Base-by-base conservation (phyloP, 2,329 filamentous ascomycete genomes). In the Fusarium sp. region DNA sequence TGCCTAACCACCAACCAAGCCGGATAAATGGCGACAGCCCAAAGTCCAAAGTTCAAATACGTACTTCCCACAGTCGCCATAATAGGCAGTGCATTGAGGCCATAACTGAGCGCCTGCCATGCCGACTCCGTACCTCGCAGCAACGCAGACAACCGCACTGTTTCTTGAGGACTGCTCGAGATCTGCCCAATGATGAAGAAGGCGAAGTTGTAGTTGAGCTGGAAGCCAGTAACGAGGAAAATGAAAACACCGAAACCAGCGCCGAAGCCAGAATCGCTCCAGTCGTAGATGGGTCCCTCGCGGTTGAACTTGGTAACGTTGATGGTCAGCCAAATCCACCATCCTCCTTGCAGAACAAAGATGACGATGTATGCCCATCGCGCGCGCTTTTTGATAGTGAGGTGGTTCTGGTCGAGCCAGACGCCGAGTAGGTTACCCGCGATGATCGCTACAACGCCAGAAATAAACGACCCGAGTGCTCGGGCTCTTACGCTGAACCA, bases 191-290 rank as follows among this genome's bases (percentile, higher is more conserved):
- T 85, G 53, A 92, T 81, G 72, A 92, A 92, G 76, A 91, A 91
- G 8, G 90, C 77, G 73, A 87, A 91, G 67, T 92, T 82, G 74
- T 92, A 92, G 71, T 92, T 92, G n/a, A 91, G 68, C 73, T 92
- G 89, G 64, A 92, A 92, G 0, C 87, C 85, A n/a, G 85, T 79
- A 2, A 88, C 87, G 71, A 90, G 82, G 68, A 92, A 85, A 6
- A 92, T 67, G 71, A 90, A 92, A 27, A 91, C 81, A 0, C 84
- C 86, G 65, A 92, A 92, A 0, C 83, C 87, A 35, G 81, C 81
- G 1, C 89, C 90, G 56, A 92, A 92, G 0, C 87, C 88, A 0
- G 78, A 65, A 64, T 85, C 83, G 1, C 74, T 71, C 90, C 90
- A 92, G 75, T 92, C 90, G 70, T 86, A 89, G 1, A 82, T 82